Percentiles rank a stretch among this genome's conserved stretches.
Conservation (phyloP, 495 filamentous ascomycete genomes). For the Filosporella fistucella region DNA sequence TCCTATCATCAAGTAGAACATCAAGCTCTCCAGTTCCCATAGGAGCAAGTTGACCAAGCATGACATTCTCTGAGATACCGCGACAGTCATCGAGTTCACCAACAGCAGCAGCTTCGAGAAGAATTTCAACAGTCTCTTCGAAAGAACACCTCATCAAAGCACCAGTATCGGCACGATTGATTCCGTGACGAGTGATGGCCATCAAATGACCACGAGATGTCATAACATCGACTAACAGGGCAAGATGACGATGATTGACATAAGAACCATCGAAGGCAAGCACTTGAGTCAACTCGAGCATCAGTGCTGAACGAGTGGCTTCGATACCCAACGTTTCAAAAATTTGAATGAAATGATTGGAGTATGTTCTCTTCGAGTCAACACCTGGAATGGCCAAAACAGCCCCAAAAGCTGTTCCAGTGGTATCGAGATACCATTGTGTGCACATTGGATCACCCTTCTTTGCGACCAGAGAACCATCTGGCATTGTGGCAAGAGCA, state of each 20-base stretch:
- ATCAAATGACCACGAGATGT: constrained; percentile 89
- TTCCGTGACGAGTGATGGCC: constrained; percentile 95
- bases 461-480: constrained; percentile 63
- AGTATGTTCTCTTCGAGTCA: constrained; percentile 82
- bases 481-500: constrained; percentile 53
- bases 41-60: constrained; percentile 94
- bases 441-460: constrained; percentile 70
- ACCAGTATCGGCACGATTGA: constrained; percentile 96
- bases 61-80: constrained; percentile 97
- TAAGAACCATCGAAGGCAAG: constrained; percentile 97
- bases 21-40: constrained; percentile 96
- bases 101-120: constrained; percentile 87
- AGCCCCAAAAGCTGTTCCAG: constrained; percentile 75
- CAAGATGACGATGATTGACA: constrained; percentile 96
- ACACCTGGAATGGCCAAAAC: constrained; percentile 86
- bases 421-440: constrained; percentile 95
- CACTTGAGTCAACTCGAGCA: constrained; percentile 84
- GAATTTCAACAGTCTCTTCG: constrained; percentile 98
- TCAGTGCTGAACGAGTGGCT: constrained; percentile 77
- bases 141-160: constrained; percentile 99
- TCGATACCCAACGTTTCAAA: constrained; percentile 95
- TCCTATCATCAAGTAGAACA: constrained; percentile 83
- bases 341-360: constrained; percentile 92
- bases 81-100: constrained; percentile 97
- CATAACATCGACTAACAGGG: constrained; percentile 97